Evolutionary conservation across 2,329 filamentous ascomycete species (phyloP).

Genomic region (Coleophoma eucalyptorum): DNA sequence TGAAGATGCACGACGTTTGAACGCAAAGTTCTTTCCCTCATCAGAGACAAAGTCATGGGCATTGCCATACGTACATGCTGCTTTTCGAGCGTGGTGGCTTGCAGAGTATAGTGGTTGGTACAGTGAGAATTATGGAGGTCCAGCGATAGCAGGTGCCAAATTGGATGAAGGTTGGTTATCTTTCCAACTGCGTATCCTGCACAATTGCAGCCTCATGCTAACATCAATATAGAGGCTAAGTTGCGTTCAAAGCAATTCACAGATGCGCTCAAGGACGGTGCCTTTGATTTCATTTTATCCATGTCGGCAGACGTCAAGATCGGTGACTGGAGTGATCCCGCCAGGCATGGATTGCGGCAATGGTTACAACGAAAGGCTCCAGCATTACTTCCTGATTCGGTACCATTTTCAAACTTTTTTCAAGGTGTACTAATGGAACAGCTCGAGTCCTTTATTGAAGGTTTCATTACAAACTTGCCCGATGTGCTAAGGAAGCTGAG

Average conservation of each 20-base stretch:
- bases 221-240: conserved; percentile 53
- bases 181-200: background rate
- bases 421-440: conserved; percentile 72
- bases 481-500: conserved; percentile 85
- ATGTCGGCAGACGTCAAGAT: conserved; percentile 78
- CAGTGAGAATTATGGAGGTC: conserved; percentile 62
- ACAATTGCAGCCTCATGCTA: too few species aligned
- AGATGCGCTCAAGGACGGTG: conserved; percentile 79
- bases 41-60: conserved; percentile 68
- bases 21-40: conserved; percentile 62
- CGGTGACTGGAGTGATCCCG: conserved; percentile 83
- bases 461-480: conserved; percentile 92
- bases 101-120: conserved; percentile 92
- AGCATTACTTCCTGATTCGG: conserved; percentile 61
- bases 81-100: conserved; percentile 81
- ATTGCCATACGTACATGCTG: conserved; percentile 72
- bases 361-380: conserved; percentile 81
- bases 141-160: conserved; percentile 57
- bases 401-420: conserved; percentile 69
- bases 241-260: conserved; percentile 70
- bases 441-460: conserved; percentile 83
- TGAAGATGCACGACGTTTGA: conserved; percentile 65
- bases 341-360: conserved; percentile 75
- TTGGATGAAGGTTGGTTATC: conserved; percentile 48
- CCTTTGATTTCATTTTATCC: conserved; percentile 86